A percentile compares a stretch with the other conserved stretches of the same genome.
Conservation (phyloP, 306 rosid genomes). For the Oxytropis ochrocephala region DNA sequence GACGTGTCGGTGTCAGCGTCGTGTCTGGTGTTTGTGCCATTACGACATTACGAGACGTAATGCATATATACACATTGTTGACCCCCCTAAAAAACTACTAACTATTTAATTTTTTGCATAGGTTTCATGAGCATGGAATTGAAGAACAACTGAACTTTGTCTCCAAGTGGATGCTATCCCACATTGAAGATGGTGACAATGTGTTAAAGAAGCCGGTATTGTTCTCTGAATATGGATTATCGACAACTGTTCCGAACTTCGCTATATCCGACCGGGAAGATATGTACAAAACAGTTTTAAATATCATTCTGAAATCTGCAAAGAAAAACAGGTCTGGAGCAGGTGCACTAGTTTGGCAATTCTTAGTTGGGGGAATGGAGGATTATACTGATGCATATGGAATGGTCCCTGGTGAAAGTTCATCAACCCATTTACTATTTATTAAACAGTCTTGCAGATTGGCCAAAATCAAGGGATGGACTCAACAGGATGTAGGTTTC, state of each 20-base stretch:
- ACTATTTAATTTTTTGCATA: conserved; percentile 11
- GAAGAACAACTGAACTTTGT: conserved; percentile 70
- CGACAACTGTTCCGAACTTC: conserved; percentile 52
- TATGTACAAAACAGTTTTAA: conserved; percentile 42
- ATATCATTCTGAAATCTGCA: conserved; percentile 67
- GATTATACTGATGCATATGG: conserved; percentile 80
- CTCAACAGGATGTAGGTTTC: conserved; percentile 36
- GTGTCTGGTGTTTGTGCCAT: no score
- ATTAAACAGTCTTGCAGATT: conserved; percentile 70
- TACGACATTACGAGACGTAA: background rate
- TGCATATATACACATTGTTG: no score
- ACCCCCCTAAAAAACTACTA: no score
- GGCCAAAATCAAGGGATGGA: conserved; percentile 43
- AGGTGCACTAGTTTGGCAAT: conserved; percentile 88
- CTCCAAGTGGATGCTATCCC: conserved; percentile 89
- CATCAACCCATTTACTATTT: conserved; percentile 40
- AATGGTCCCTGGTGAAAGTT: conserved; percentile 58
- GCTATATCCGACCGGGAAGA: conserved; percentile 48
- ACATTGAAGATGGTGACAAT: conserved; percentile 88
- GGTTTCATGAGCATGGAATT: conserved; percentile 60
- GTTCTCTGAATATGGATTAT: conserved; percentile 85
- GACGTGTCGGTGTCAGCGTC: no score
- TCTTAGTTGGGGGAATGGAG: conserved; percentile 65
- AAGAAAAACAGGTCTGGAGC: conserved; percentile 71
- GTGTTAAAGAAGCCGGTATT: conserved; percentile 72